Percentiles rank a stretch among this genome's conserved stretches.
Conservation (phyloP, 208 protist genomes). For the Blechomonas ayalai region DNA sequence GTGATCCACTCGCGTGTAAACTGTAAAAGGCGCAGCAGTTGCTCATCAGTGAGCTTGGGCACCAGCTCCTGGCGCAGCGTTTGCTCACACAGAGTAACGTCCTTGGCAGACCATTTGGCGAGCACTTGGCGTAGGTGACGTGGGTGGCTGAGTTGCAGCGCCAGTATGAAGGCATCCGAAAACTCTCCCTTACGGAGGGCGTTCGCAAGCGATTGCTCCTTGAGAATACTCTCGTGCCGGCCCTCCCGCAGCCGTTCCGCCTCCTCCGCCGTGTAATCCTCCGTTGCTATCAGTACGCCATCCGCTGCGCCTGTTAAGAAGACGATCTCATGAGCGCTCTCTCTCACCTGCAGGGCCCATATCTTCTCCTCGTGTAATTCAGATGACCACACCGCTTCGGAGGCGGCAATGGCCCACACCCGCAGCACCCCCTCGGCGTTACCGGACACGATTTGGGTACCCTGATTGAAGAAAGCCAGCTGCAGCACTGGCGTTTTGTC, state of each 20-base stretch:
- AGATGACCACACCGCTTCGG: constrained; percentile 72
- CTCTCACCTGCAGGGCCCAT: constrained; percentile 67
- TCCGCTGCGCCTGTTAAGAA: constrained; percentile 83
- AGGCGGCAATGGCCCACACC: constrained; percentile 81
- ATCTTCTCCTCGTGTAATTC: constrained; percentile 82
- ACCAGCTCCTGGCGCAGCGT: constrained; percentile 50
- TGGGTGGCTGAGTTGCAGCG: constrained; percentile 80
- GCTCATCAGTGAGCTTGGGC: constrained; percentile 39
- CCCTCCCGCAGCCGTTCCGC: constrained; percentile 52
- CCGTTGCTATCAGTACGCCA: constrained; percentile 72
- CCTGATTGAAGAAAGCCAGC: constrained; percentile 81
- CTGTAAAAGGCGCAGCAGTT: constrained; percentile 71
- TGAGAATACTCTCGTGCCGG: constrained; percentile 50
- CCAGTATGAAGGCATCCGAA: constrained; percentile 69
- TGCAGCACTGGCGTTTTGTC: constrained; percentile 75
- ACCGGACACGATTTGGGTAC: constrained; percentile 78
- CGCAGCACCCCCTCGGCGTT: constrained; percentile 86
- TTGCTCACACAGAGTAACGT: constrained; percentile 46
- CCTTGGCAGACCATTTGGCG: constrained; percentile 56
- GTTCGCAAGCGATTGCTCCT: constrained; percentile 86
- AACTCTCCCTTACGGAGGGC: constrained; percentile 71
- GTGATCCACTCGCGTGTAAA: constrained; percentile 90
- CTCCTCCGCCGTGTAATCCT: constrained; percentile 90
- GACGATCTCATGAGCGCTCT: constrained; percentile 28
- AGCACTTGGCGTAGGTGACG: constrained; percentile 83